Percentiles rank a stretch among this genome's conserved stretches.
These are phyloP conservation scores for Penicillium pancosmium DNA, from an alignment of 495 filamentous ascomycete genomes.

Conservation along the genomic window DNA sequence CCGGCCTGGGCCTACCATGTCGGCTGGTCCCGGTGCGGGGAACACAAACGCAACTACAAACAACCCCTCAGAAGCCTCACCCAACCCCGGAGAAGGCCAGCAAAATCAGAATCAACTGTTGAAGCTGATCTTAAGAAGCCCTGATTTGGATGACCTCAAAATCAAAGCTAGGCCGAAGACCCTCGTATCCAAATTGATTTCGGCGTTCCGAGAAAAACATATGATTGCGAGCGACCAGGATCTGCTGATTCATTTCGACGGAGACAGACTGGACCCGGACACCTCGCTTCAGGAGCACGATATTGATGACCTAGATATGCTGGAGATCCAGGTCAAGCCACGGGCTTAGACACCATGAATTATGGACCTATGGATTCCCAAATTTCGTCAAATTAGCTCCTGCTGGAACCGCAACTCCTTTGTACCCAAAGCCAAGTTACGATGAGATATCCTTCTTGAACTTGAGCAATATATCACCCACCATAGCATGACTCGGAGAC, in stretches of 20 bases:
- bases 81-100: conserved; percentile 18
- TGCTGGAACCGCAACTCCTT: neutral
- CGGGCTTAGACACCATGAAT: neutral
- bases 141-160: conserved; percentile 56
- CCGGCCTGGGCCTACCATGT: neutral
- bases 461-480: conserved; percentile 14
- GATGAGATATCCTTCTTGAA: neutral
- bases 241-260: conserved; percentile 76
- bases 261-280: conserved; percentile 67
- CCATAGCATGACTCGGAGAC: too few species aligned
- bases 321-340: conserved; percentile 72
- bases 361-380: neutral
- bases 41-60: neutral
- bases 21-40: too few species aligned
- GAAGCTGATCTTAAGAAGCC: conserved; percentile 61
- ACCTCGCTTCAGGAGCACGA: conserved; percentile 69
- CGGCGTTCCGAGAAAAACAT: conserved; percentile 52
- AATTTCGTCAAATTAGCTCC: neutral
- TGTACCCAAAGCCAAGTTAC: neutral
- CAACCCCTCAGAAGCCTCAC: conserved; percentile 1
- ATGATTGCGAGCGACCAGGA: conserved; percentile 48
- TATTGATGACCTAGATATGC: conserved; percentile 72
- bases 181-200: conserved; percentile 54
- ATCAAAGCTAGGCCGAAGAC: conserved; percentile 61
- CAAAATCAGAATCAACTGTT: conserved; percentile 34